phyloP scores from a whole-genome alignment of 2,329 filamentous ascomycete species.

The Hypoxylon sp. region DNA sequence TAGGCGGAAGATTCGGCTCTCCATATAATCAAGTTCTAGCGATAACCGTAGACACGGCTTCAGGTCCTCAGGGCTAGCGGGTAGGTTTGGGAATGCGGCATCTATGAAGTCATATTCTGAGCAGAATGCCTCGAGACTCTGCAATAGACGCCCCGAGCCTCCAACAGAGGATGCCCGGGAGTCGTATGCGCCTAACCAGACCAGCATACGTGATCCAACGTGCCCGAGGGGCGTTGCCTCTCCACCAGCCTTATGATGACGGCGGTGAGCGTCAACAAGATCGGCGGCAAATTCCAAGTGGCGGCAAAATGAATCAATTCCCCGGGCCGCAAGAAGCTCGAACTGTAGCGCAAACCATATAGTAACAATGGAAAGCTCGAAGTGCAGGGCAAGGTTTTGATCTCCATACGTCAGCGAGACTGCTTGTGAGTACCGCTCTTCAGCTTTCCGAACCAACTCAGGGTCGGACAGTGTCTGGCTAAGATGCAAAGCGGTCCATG shows the following conservation, averaged over 20 bases:
- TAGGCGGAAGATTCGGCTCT: conserved; percentile 39
- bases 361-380: conserved; percentile 45
- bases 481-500: conserved; percentile 44
- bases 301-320: conserved; percentile 37
- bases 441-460: conserved; percentile 39
- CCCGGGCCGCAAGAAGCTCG: conserved; percentile 42
- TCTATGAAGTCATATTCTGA: conserved; percentile 44
- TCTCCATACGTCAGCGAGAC: conserved; percentile 37
- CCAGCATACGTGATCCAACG: conserved; percentile 40
- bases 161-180: conserved; percentile 42
- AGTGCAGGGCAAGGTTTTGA: conserved; percentile 38
- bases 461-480: conserved; percentile 37
- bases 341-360: conserved; percentile 46
- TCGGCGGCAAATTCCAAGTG: conserved; percentile 42
- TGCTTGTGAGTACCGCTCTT: conserved; percentile 38
- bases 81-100: conserved; percentile 36
- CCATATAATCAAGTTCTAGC: conserved; percentile 41
- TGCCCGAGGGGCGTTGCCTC: conserved; percentile 38
- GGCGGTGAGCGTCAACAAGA: conserved; percentile 43
- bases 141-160: conserved; percentile 37
- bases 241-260: conserved; percentile 39
- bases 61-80: conserved; percentile 31
- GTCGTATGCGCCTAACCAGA: conserved; percentile 45
- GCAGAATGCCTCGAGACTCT: conserved; percentile 39
- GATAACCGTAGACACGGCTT: conserved; percentile 40